Evolutionary conservation across 1,139 yeast genomes (phyloP).

Genomic region (Taphrina betulina): DNA sequence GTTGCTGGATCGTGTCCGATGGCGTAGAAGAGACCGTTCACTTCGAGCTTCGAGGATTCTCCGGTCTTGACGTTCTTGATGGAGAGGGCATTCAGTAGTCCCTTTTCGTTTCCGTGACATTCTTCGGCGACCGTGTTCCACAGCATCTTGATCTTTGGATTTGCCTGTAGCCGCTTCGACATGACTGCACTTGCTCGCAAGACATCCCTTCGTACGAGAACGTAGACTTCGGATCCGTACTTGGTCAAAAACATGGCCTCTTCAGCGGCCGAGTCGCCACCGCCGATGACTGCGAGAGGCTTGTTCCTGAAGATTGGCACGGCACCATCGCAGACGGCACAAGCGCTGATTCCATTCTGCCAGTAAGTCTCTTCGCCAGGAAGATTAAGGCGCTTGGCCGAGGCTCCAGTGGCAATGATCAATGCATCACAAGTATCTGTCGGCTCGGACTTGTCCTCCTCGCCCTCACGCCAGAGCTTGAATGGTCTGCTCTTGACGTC

Average conservation of each 20-base stretch:
- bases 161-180: constrained; percentile 84
- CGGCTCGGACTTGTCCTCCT: constrained; percentile 52
- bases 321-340: constrained; percentile 99
- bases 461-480: constrained; percentile 93
- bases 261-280: constrained; percentile 99
- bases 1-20: constrained; percentile 98
- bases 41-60: constrained; percentile 65
- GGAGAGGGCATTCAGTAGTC: constrained; percentile 55
- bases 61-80: constrained; percentile 72
- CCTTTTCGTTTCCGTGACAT: constrained; percentile 63
- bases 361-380: constrained; percentile 98
- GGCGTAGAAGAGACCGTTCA: constrained; percentile 94
- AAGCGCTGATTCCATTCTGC: constrained; percentile 98
- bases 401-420: constrained; percentile 94
- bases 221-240: constrained; percentile 90
- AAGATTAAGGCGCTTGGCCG: constrained; percentile 86
- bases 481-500: constrained; percentile 84
- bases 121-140: constrained; percentile 83
- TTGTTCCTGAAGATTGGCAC: constrained; percentile 97
- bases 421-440: constrained; percentile 92
- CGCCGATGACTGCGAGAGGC: constrained; percentile 96
- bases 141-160: constrained; percentile 85
- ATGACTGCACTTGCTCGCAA: constrained; percentile 92
- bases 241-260: constrained; percentile 95
- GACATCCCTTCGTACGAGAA: constrained; percentile 89